Base-by-base conservation (phyloP, 2,329 filamentous ascomycete genomes). In the Penicillium occitanis region DNA sequence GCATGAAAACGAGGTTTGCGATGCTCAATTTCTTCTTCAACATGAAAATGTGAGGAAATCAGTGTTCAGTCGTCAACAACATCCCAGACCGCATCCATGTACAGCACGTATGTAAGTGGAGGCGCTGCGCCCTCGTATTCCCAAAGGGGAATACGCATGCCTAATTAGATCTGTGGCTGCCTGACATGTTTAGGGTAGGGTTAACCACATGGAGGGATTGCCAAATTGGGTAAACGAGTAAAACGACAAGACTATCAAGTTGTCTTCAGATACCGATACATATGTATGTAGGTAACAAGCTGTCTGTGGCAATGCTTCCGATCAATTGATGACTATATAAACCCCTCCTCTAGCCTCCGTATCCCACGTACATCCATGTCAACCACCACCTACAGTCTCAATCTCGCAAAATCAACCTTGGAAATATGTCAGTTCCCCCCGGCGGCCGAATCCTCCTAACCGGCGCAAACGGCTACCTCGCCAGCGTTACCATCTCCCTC, bases 171-270 rank as follows among this genome's bases (percentile, higher is more conserved):
- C 13, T 5, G 11, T 25, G 11, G n/a, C 19, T 28, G 22, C 28
- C 28, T 30, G 22, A 5, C 22, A 2, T 19, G 6, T 13, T 50
- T 33, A 33, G 30, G 30, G 22, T 50, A 60, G 40, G 57, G 42
- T 46, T 60, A 46, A 22, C 10, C 22, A 14, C 17, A 46, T 22
- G 37, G 37, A 19, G 37, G 11, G 3, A 46, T 60, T 46, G 14
- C 57, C 57, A 30, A 61, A 61, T 30, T 3, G 19, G 37, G 58
- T 10, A 61, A 61, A 61, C 58, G 58, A 61, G 58, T 11, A 33
- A 61, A 61, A 61, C 58, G 58, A 33, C 5, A 33, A 33, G 30
- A 5, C 5, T 30, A 30, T 30, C 30, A 30, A 30, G 30, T 6
- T 33, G 58, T 46, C 37, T 28, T 44, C 58, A 22, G 58, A 40